Evolutionary conservation across 106 monocot species (phyloP).

Genomic region (Dendrobium nobile): DNA sequence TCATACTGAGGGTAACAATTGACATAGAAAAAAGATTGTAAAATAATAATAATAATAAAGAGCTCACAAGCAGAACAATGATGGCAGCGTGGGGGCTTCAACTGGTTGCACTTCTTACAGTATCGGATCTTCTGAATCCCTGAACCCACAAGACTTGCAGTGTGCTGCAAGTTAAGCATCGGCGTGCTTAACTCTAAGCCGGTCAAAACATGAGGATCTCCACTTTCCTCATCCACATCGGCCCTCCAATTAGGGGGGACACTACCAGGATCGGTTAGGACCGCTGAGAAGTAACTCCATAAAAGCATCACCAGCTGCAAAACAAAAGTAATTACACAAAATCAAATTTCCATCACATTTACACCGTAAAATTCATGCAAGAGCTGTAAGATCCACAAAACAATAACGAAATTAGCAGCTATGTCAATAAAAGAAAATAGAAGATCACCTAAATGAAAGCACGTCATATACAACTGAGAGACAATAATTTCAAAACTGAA

Average conservation of each 20-base stretch:
- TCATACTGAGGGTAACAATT: background rate
- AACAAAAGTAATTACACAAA: background rate
- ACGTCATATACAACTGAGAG: too few relatives aligned
- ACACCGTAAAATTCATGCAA: too few relatives aligned
- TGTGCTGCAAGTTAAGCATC: conserved; percentile 26
- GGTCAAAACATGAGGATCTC: conserved; percentile 27
- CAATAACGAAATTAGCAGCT: too few relatives aligned
- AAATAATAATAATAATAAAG: background rate
- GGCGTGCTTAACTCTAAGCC: conserved; percentile 21
- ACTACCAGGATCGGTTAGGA: conserved; percentile 48
- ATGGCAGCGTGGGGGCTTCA: conserved; percentile 56
- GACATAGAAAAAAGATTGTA: background rate
- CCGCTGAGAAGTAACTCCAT: conserved; percentile 61
- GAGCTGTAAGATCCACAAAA: too few relatives aligned
- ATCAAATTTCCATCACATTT: background rate
- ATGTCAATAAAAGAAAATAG: too few relatives aligned
- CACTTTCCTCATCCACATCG: conserved; percentile 39
- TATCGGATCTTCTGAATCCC: conserved; percentile 25
- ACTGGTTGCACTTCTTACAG: conserved; percentile 51
- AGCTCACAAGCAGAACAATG: conserved; percentile 62
- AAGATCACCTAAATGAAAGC: too few relatives aligned
- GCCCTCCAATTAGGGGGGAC: conserved; percentile 53
- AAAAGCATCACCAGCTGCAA: conserved; percentile 48
- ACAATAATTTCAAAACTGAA: too few relatives aligned
- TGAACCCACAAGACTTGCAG: conserved; percentile 20